Percentiles rank a stretch among this genome's conserved stretches.
phyloP scores from a whole-genome alignment of 2,329 filamentous ascomycete genomes.

The Aulographum hederae region DNA sequence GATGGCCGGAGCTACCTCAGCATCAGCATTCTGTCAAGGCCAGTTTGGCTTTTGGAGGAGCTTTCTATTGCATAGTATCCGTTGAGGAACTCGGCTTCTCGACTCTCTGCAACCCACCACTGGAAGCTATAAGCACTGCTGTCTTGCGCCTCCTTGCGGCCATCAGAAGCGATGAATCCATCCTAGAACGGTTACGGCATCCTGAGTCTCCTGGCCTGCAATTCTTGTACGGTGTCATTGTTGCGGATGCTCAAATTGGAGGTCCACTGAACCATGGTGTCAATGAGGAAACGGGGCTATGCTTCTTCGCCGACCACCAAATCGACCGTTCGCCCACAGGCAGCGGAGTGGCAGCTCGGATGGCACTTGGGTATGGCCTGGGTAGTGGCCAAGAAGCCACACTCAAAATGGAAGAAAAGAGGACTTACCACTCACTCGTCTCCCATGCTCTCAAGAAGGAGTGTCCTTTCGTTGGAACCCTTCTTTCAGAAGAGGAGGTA shows the following conservation, averaged over 20 bases:
- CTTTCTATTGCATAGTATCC: slow-evolving; percentile 23
- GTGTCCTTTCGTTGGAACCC: slow-evolving; percentile 5
- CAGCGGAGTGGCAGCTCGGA: slow-evolving; percentile 12
- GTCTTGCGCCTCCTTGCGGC: slow-evolving; percentile 16
- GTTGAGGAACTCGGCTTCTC: slow-evolving; percentile 21
- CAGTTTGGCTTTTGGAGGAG: slow-evolving; percentile 25
- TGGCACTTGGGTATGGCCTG: slow-evolving; percentile 11
- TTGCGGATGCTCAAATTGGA: slow-evolving; percentile 7
- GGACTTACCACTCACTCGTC: slow-evolving; percentile 10
- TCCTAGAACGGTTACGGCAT: slow-evolving; percentile 11
- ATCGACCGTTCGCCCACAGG: slow-evolving; percentile 26
- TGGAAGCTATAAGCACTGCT: slow-evolving; percentile 14
- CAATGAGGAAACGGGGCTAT: slow-evolving; percentile 21
- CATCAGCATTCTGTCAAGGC: no score
- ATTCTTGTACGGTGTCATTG: slow-evolving; percentile 24
- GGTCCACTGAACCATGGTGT: slow-evolving; percentile 1
- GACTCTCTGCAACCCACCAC: no score
- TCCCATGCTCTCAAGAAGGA: slow-evolving; percentile 5
- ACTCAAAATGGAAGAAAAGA: slow-evolving; percentile 6
- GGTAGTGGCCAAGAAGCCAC: no score
- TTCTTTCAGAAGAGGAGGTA: no score
- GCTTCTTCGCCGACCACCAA: slow-evolving; percentile 27
- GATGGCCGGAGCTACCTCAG: slow-evolving; percentile 25
- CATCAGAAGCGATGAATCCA: slow-evolving; percentile 8
- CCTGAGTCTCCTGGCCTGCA: slow-evolving; percentile 12